These are phyloP conservation scores for Solanum corneliomulleri DNA, from an alignment of 257 asterid species.

Conservation along the genomic window DNA sequence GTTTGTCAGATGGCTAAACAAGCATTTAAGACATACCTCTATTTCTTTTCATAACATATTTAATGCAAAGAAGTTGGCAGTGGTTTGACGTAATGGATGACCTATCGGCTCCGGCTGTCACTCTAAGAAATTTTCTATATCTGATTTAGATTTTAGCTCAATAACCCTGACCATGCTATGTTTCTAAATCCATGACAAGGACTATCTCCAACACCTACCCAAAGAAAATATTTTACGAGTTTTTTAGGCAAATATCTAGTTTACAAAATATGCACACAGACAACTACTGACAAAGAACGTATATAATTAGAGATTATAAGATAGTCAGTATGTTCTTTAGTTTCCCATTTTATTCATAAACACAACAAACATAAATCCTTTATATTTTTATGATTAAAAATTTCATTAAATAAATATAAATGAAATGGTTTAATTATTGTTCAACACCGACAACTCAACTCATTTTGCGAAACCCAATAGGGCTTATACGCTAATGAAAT, in stretches of 20 bases:
- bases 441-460: background rate
- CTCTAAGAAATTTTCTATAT: background rate
- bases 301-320: background rate
- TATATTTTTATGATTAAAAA: background rate
- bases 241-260: background rate
- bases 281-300: background rate
- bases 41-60: background rate
- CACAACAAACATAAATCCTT: background rate
- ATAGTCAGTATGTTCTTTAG: background rate
- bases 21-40: background rate
- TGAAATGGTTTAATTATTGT: too few species aligned
- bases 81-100: background rate
- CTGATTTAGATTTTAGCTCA: background rate
- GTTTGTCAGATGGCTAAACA: background rate
- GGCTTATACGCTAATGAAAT: background rate
- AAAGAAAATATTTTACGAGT: background rate
- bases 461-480: too few species aligned
- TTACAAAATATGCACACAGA: background rate
- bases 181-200: background rate
- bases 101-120: background rate
- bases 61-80: background rate
- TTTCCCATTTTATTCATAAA: background rate
- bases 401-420: too few species aligned
- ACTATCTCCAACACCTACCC: background rate
- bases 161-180: background rate